Evolutionary conservation across 2,329 filamentous ascomycete genomes (phyloP).

Genomic region (Fusarium pininemorale): DNA sequence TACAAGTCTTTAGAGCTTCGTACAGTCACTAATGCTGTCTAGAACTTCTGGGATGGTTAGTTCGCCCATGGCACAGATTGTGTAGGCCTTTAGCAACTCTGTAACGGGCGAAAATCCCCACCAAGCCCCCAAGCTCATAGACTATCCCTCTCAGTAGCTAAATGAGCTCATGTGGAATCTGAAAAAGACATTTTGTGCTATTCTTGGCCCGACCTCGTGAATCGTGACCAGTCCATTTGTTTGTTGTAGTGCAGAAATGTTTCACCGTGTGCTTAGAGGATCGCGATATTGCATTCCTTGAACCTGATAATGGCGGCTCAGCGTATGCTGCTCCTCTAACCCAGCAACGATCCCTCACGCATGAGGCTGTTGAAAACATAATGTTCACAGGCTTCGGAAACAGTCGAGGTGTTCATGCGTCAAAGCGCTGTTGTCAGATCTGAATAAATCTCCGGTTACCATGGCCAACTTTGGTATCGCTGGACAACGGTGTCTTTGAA

Average conservation of each 20-base stretch:
- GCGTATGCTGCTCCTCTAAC: background rate
- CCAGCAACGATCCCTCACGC: constrained; percentile 1
- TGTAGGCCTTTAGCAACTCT: background rate
- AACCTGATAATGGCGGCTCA: background rate
- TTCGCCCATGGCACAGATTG: background rate
- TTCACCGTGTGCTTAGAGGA: constrained; percentile 3
- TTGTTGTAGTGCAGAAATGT: constrained; percentile 16
- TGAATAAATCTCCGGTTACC: background rate
- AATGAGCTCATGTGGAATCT: background rate
- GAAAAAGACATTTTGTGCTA: background rate
- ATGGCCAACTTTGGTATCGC: background rate
- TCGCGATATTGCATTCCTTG: constrained; percentile 20
- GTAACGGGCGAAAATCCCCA: background rate
- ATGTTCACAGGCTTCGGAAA: background rate
- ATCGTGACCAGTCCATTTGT: background rate
- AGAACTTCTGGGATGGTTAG: background rate
- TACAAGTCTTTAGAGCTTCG: background rate
- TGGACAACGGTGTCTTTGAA: background rate
- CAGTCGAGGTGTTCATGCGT: background rate
- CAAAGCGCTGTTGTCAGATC: background rate
- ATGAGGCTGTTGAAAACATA: background rate
- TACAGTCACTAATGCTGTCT: background rate
- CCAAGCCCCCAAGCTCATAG: background rate
- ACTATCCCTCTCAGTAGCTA: background rate
- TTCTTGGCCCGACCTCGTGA: background rate